Base-by-base conservation (phyloP, 2,329 filamentous ascomycete species). In the Sporothrix brunneoviolacea region DNA sequence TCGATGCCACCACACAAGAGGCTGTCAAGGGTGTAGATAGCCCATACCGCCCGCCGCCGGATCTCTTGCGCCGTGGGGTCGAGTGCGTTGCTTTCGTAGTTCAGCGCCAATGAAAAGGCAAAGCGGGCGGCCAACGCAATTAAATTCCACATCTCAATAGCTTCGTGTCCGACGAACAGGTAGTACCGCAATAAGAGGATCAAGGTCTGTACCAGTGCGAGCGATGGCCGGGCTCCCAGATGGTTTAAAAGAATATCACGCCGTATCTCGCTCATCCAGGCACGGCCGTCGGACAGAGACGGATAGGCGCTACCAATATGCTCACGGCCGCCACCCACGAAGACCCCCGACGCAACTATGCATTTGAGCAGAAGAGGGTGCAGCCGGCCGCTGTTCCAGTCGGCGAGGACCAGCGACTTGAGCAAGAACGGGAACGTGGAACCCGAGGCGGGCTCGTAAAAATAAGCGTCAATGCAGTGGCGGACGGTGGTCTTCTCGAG, bases 1-100 rank as follows among this genome's bases (percentile, higher is more conserved):
- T 63, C 58, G 12, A 64, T 60, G 0, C 62, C 62, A 0, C 63
- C 63, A 0, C 54, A 62, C 10, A 64, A 59, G 0, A 59, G 3
- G 6, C 58, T 56, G 19, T 65, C 62, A 0, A 61, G 39, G 0
- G 24, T 15, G 13, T 59, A 64, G 1, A 64, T 57, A 0, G 60
- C 56, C 63, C 63, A 65, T 44, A 62, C 59, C 3, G 60, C 21
- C 0, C 62, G 56, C 3, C 63, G 58, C 0, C 58, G 51, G 8
- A 50, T 55, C 8, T 65, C 62, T 30, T 62, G 36, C 1, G 15
- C 22, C 9, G 33, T 33, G 8, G 36, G 16, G 15, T 48, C 36
- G 7, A 19, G 24, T 3, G 33, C 36, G 58, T 0, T 6, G 45
- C 0, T 16, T 24, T 50, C 48, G 33, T 50, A 35, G 35, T 50